Percentiles rank a stretch among this genome's conserved stretches.
Evolutionary conservation across 225 moss, liverwort and hornwort genomes (phyloP).

Genomic region (Takakia lepidozioides): DNA sequence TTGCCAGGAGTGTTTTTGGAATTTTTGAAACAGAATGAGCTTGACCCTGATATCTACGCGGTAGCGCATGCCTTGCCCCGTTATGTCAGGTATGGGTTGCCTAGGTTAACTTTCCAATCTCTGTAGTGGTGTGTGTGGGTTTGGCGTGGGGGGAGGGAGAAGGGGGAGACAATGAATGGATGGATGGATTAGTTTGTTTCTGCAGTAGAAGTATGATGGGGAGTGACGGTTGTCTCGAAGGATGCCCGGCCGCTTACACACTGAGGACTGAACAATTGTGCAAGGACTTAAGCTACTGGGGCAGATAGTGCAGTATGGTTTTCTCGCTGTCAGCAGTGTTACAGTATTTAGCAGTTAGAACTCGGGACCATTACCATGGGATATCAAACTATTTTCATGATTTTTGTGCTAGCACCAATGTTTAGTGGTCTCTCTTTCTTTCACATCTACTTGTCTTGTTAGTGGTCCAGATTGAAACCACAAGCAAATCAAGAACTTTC

Average conservation of each 20-base stretch:
- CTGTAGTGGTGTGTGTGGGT: background rate
- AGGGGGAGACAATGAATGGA: no score
- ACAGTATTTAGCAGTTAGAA: no score
- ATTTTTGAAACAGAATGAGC: conserved; percentile 56
- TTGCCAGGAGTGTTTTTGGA: conserved; percentile 65
- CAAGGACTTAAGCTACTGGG: no score
- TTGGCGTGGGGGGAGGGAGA: no score
- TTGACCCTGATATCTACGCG: conserved; percentile 74
- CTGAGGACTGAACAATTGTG: conserved; percentile 5
- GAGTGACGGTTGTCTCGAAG: background rate
- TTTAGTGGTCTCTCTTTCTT: no score
- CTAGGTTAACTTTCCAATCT: background rate
- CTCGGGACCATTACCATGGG: no score
- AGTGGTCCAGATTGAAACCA: conserved; percentile 52
- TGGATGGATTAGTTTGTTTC: no score
- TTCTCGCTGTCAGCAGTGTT: no score
- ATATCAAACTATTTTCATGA: no score
- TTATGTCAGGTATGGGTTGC: conserved; percentile 57
- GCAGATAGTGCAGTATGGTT: background rate
- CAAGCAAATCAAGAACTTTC: conserved; percentile 30
- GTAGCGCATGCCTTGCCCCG: conserved; percentile 68
- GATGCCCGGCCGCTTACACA: background rate
- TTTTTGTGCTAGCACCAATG: no score
- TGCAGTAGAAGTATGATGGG: background rate
- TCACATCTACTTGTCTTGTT: no score